Evolutionary conservation across 371 early-diverging fungal species (phyloP), one percentile per base, ranked within the genome.

Genomic region (Umbelopsis sp.): DNA sequence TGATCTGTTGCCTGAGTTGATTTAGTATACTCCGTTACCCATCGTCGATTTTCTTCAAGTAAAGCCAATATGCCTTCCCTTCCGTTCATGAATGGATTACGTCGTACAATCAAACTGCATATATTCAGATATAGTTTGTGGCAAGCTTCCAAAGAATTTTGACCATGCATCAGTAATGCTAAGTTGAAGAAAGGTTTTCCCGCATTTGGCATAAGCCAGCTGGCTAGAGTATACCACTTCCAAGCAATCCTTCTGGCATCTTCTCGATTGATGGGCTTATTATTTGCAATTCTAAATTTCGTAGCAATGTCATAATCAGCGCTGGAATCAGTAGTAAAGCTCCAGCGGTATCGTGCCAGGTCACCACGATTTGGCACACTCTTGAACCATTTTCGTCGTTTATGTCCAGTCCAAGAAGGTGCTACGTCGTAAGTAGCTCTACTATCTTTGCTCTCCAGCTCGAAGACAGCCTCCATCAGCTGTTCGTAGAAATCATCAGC

Each of bases 331-430:
- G 75, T 66, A 9, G 69, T 63, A 66, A 71, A 82, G n/a, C 78
- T 65, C 85, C 83, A 87, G 63, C 86, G 76, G 65, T 89, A 89
- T n/a, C 90, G 70, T 8, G 87, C 86, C 63, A 89, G 70, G 63
- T 89, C 90, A 11, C 87, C 87, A 65, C 87, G 70, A 64, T 79
- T 76, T 22, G 82, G 76, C 7, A 89, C 69, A 65, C 85, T 78
- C 3, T 76, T 80, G 65, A 85, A 84, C 89, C 89, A 89, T 63
- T 79, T 84, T 16, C 71, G 71, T 24, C 74, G 75, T 29, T 65
- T 69, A 14, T 75, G 74, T 1, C 81, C 75, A 37, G 74, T 65
- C 83, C 83, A 83, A 22, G 69, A 70, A n/a, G 57, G 4, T 9
- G 48, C 16, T 6, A 38, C 24, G 45, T 71, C 66, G 12, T 50